A percentile compares a stretch with the other conserved stretches of the same genome.
phyloP scores from a whole-genome alignment of 345 rosid species.

The Triadica sebifera region DNA sequence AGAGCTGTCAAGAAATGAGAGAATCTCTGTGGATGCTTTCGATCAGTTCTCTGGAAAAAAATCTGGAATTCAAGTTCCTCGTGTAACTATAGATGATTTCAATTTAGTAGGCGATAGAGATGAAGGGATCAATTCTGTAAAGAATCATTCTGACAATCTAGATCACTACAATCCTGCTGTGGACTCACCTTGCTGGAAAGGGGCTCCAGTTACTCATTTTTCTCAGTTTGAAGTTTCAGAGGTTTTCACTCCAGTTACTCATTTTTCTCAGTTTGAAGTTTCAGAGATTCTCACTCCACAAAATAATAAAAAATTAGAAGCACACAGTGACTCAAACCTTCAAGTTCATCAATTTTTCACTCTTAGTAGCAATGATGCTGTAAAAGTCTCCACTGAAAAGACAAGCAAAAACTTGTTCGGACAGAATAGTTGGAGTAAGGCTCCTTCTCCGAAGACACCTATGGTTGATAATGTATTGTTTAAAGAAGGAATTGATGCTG shows the following conservation, averaged over 20 bases:
- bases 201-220: slow-evolving; percentile 39
- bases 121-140: slow-evolving; percentile 31
- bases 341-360: slow-evolving; percentile 33
- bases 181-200: slow-evolving; percentile 64
- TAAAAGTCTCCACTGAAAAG: slow-evolving; percentile 28
- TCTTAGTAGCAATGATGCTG: slow-evolving; percentile 21
- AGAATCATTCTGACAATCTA: slow-evolving; percentile 38
- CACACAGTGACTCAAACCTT: slow-evolving; percentile 30
- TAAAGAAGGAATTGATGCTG: slow-evolving; percentile 25
- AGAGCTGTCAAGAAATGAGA: not conserved
- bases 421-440: slow-evolving; percentile 13
- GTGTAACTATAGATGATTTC: slow-evolving; percentile 32
- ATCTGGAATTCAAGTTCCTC: slow-evolving; percentile 31
- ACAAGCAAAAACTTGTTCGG: slow-evolving; percentile 17
- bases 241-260: slow-evolving; percentile 34
- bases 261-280: slow-evolving; percentile 32
- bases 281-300: slow-evolving; percentile 26
- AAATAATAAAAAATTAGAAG: slow-evolving; percentile 35
- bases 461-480: slow-evolving; percentile 9
- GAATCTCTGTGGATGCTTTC: slow-evolving; percentile 28
- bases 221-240: slow-evolving; percentile 34
- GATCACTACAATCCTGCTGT: slow-evolving; percentile 42
- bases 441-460: not conserved
- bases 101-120: slow-evolving; percentile 33
- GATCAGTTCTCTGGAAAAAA: slow-evolving; percentile 21